Evolutionary conservation across 2,329 filamentous ascomycete genomes (phyloP), one percentile per base, ranked within the genome.

Genomic region (Geosmithia putterillii): DNA sequence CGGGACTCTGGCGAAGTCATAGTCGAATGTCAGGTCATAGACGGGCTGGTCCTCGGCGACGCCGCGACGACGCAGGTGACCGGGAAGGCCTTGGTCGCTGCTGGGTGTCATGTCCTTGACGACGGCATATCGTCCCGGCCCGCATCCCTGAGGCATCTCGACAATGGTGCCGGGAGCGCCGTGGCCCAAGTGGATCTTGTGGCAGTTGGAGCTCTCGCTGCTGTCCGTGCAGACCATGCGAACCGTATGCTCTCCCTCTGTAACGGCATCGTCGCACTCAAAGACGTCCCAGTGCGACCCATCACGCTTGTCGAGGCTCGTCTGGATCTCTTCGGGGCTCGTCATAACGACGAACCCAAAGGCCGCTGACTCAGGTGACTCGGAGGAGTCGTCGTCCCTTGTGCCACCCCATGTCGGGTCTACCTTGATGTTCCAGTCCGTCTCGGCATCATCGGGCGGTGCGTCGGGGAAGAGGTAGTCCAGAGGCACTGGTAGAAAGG

Each of bases 281-380:
- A 62, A 62, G 7, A 70, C 25, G 14, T 65, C 65, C 65, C 60
- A 69, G 52, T 65, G 60, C 3, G 64, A 68, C 12, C 65, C 65
- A 45, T 70, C 64, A 18, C 65, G 56, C 50, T 61, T 63, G 48
- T 64, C 57, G 0, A 70, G 48, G 1, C 57, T 57, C 14, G 52
- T 38, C 25, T 62, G 55, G 4, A 62, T 38, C 38, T 57, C 54
- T 23, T 61, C 54, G 6, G 63, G 61, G 3, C 45, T 48, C 3
- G 52, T 52, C 7, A 65, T 45, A 18, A 65, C 52, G 10, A 53
- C 40, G 34, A 59, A 65, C 19, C 52, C 45, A 48, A 66, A 65
- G 1, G 54, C 48, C 0, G 50, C 42, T 14, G 63, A 52, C 23
- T 59, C 51, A 4, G 58, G 56, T 20, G 57, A 44, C 9, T 54